Evolutionary conservation across 768 basidiomycete genomes (phyloP).

Genomic region (Mrakia hoshinonis): DNA sequence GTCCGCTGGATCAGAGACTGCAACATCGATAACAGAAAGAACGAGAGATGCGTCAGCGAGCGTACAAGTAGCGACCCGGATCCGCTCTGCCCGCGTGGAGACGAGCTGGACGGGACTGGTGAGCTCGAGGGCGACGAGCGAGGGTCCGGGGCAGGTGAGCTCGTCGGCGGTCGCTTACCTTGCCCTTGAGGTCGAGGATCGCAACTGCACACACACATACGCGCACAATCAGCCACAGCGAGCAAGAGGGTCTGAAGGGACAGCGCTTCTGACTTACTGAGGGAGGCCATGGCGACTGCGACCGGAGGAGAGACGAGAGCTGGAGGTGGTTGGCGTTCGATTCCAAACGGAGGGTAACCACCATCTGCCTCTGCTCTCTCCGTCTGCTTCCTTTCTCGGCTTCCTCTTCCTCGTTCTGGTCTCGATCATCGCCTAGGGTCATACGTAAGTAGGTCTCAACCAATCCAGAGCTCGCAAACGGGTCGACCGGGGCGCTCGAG

Average conservation of each 20-base stretch:
- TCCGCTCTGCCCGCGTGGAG: not conserved
- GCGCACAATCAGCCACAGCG: not conserved
- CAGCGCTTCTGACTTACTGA: too few species aligned
- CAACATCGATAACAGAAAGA: not conserved
- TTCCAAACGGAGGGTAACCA: not conserved
- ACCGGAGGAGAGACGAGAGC: not conserved
- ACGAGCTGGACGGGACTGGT: not conserved
- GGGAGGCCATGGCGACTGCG: conserved; percentile 3
- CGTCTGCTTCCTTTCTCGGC: not conserved
- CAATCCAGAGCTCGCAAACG: not conserved
- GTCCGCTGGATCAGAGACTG: conserved; percentile 85
- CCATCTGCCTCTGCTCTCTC: not conserved
- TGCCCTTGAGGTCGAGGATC: conserved; percentile 96
- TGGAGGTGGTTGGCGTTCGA: not conserved
- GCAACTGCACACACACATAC: conserved; percentile 46
- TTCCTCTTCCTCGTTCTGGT: not conserved
- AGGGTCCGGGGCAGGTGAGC: not conserved
- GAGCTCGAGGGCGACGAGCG: not conserved
- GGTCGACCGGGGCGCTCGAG: not conserved
- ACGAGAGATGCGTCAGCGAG: not conserved
- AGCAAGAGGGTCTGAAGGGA: too few species aligned
- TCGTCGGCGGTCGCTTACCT: conserved; percentile 41
- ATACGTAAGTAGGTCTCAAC: not conserved
- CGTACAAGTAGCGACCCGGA: not conserved
- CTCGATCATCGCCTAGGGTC: not conserved